Conservation (phyloP, 179 eudicot species). For the Amaranthus tricolor region DNA sequence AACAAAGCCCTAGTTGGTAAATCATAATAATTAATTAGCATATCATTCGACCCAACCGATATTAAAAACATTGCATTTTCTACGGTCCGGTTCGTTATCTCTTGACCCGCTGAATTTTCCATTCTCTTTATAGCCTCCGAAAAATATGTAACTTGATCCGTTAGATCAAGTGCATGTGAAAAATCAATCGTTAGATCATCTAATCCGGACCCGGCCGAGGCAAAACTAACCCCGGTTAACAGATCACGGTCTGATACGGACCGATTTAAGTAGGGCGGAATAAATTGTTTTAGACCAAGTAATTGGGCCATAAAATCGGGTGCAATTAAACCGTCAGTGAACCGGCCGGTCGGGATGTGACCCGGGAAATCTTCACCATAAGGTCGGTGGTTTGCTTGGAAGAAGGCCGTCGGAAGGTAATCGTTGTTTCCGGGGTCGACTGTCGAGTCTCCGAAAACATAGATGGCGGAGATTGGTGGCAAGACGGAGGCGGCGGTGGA, state of each 20-base stretch:
- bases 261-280: conserved; percentile 54
- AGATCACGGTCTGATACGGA: conserved; percentile 32
- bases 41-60: conserved; percentile 34
- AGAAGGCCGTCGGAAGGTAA: conserved; percentile 17
- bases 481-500: neutral
- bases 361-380: conserved; percentile 30
- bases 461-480: conserved; percentile 20
- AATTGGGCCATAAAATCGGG: conserved; percentile 41
- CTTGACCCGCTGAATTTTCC: conserved; percentile 16
- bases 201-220: conserved; percentile 62
- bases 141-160: conserved; percentile 16
- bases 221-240: conserved; percentile 56
- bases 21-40: conserved; percentile 32
- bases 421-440: conserved; percentile 57
- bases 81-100: conserved; percentile 13
- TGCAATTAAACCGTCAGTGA: conserved; percentile 40
- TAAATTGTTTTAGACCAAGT: conserved; percentile 38
- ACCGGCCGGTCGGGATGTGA: conserved; percentile 35
- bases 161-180: conserved; percentile 19
- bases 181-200: conserved; percentile 32
- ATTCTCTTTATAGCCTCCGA: conserved; percentile 24
- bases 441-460: conserved; percentile 54
- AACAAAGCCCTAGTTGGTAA: conserved; percentile 20
- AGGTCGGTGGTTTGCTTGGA: conserved; percentile 30
- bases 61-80: conserved; percentile 30